Evolutionary conservation across 169 alveolate genomes (phyloP).

Genomic region (Plasmodium knowlesi): DNA sequence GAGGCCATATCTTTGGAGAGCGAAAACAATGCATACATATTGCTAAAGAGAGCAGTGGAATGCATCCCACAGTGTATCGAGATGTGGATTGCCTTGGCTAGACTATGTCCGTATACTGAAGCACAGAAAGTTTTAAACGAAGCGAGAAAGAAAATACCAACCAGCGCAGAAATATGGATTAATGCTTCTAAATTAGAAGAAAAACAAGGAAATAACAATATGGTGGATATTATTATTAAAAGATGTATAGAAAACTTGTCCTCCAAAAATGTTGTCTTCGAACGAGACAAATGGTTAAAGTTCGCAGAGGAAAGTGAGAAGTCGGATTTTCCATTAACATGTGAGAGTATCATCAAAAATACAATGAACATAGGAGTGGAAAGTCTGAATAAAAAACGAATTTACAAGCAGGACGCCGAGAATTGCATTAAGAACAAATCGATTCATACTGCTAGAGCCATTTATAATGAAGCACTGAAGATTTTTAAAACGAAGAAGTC

Average conservation of each 20-base stretch:
- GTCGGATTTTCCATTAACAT: slow-evolving; percentile 87
- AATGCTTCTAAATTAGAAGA: slow-evolving; percentile 98
- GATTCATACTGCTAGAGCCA: slow-evolving; percentile 90
- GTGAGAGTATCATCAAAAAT: slow-evolving; percentile 90
- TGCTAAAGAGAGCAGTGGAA: slow-evolving; percentile 97
- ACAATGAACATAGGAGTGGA: slow-evolving; percentile 86
- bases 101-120: slow-evolving; percentile 96
- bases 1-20: slow-evolving; percentile 96
- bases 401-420: slow-evolving; percentile 88
- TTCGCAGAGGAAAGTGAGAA: slow-evolving; percentile 94
- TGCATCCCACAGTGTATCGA: slow-evolving; percentile 98
- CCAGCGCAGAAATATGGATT: slow-evolving; percentile 96
- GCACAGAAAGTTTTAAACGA: slow-evolving; percentile 96
- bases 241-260: slow-evolving; percentile 90
- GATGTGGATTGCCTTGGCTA: slow-evolving; percentile 98
- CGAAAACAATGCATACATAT: slow-evolving; percentile 93
- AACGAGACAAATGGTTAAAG: slow-evolving; percentile 92
- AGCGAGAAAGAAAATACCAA: slow-evolving; percentile 97
- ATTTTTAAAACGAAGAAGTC: slow-evolving; percentile 86
- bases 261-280: slow-evolving; percentile 87
- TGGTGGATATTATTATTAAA: slow-evolving; percentile 88
- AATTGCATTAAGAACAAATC: slow-evolving; percentile 85
- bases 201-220: slow-evolving; percentile 87
- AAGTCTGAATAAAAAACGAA: slow-evolving; percentile 81
- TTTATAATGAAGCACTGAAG: slow-evolving; percentile 89